Percentiles rank a stretch among this genome's conserved stretches.
Evolutionary conservation across 805 yeast species (phyloP).

Genomic region (Candida wancherniae): DNA sequence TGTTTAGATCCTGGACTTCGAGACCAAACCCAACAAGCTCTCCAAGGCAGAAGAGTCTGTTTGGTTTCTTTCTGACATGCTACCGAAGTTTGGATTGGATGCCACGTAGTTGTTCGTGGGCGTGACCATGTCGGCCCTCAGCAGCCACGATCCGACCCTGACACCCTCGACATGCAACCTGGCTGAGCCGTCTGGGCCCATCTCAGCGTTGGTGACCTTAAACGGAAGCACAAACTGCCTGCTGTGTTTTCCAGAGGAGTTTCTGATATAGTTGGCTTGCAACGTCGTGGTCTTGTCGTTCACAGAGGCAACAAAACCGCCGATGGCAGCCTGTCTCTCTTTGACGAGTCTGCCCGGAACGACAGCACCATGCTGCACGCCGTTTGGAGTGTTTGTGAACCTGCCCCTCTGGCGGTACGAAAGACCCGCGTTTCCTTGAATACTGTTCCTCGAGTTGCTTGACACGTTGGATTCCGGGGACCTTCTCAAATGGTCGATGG

Average conservation of each 20-base stretch:
- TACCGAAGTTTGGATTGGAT: conserved; percentile 28
- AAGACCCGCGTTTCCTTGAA: conserved; percentile 74
- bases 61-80: conserved; percentile 30
- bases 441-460: conserved; percentile 15
- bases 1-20: conserved; percentile 12
- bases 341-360: conserved; percentile 66
- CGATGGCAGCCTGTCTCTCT: conserved; percentile 49
- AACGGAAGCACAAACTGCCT: conserved; percentile 44
- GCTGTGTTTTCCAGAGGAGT: conserved; percentile 35
- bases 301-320: conserved; percentile 45
- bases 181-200: conserved; percentile 36
- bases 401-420: conserved; percentile 67
- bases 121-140: conserved; percentile 18
- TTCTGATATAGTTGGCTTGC: conserved; percentile 31
- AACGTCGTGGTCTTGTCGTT: conserved; percentile 30
- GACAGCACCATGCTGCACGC: conserved; percentile 49
- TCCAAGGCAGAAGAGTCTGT: conserved; percentile 19
- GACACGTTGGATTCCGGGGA: conserved; percentile 6
- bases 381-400: conserved; percentile 65
- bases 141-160: conserved; percentile 39
- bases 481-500: conserved; percentile 22
- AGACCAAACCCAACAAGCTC: conserved; percentile 17
- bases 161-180: conserved; percentile 38
- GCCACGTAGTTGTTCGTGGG: conserved; percentile 26
- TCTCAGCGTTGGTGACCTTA: conserved; percentile 32